These are phyloP conservation scores for Rosa persica DNA, from an alignment of 306 rosid genomes.

Conservation along the genomic window DNA sequence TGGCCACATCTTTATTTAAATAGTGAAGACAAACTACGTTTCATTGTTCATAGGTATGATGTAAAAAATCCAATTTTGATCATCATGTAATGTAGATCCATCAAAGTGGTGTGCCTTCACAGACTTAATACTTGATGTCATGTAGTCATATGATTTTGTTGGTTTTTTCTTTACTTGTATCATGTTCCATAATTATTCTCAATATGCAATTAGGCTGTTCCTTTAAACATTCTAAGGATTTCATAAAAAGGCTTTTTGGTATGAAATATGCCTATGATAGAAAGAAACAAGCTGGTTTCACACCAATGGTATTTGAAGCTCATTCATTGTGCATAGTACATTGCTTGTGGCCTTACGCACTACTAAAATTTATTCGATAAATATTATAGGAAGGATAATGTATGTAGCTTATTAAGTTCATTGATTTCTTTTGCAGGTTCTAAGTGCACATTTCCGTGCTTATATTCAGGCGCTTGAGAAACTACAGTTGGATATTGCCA, in stretches of 20 bases:
- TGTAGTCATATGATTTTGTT: neutral
- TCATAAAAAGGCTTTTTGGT: neutral
- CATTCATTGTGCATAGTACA: neutral
- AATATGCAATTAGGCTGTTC: neutral
- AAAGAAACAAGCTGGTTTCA: neutral
- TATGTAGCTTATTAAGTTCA: neutral
- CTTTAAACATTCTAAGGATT: neutral
- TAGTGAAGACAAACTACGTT: neutral
- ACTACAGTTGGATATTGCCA: conserved; percentile 93
- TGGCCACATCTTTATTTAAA: neutral
- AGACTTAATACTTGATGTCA: neutral
- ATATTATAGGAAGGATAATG: neutral
- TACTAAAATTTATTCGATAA: neutral
- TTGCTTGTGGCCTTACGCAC: neutral
- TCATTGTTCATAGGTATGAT: neutral
- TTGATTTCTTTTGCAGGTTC: conserved; percentile 64
- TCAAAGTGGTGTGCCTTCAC: conserved; percentile 3
- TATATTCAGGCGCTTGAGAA: conserved; percentile 94
- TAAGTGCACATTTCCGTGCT: conserved; percentile 96
- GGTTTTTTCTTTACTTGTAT: neutral
- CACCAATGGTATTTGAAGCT: neutral
- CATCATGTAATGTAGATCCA: neutral
- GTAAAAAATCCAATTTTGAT: neutral
- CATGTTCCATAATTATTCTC: neutral
- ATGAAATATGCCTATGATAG: neutral